Evolutionary conservation across 192 early-diverging fungal species (phyloP).

Genomic region (Backusella australiensis): DNA sequence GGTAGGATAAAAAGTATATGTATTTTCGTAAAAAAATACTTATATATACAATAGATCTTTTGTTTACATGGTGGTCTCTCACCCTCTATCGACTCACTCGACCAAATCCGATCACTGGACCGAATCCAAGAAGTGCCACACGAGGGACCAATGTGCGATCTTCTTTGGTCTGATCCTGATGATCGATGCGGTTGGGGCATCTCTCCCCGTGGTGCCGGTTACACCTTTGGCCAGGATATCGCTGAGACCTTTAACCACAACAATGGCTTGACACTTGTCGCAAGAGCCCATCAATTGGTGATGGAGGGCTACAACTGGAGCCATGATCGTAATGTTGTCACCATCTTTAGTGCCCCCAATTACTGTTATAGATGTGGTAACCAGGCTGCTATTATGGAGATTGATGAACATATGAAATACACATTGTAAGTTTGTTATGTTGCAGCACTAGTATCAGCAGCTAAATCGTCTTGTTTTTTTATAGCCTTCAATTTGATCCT

Average conservation of each 20-base stretch:
- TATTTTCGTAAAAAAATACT: too few species aligned
- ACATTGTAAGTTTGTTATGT: conserved; percentile 67
- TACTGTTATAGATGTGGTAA: conserved; percentile 99
- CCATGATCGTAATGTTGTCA: conserved; percentile 98
- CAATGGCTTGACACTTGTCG: conserved; percentile 96
- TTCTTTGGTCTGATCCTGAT: conserved; percentile 88
- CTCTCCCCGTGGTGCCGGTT: conserved; percentile 83
- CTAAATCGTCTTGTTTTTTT: too few species aligned
- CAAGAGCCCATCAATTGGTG: conserved; percentile 90
- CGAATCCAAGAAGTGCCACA: conserved; percentile 91
- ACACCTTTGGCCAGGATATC: conserved; percentile 89
- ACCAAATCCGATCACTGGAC: conserved; percentile 94
- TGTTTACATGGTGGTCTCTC: conserved; percentile 98
- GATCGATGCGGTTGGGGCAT: conserved; percentile 88
- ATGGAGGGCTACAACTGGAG: conserved; percentile 99
- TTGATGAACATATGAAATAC: conserved; percentile 99
- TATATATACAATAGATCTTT: conserved; percentile 64
- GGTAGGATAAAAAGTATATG: conserved; percentile 25
- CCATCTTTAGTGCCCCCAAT: conserved; percentile 98
- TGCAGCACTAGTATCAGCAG: too few species aligned
- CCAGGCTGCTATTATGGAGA: conserved; percentile 99
- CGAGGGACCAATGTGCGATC: conserved; percentile 85
- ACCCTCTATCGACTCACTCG: conserved; percentile 92
- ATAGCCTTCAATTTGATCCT: conserved; percentile 91
- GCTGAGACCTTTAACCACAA: conserved; percentile 89